phyloP scores from a whole-genome alignment of 306 rosid species.

The Rubus idaeus region DNA sequence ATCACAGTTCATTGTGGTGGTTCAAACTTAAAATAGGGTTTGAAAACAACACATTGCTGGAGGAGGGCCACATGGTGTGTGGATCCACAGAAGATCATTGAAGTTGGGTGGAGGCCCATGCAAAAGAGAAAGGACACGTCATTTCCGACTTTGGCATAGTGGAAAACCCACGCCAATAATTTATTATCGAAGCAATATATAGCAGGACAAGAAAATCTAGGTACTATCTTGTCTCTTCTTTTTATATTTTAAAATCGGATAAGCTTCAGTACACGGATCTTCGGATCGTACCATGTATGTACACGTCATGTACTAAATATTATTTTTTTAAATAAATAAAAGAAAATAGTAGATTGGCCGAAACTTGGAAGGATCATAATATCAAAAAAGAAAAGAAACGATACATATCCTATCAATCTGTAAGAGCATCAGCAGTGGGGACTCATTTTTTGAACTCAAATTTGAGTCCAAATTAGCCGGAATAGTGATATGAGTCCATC shows the following conservation, averaged over 20 bases:
- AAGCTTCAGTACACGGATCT: no score
- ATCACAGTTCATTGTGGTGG: neutral
- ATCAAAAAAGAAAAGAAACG: no score
- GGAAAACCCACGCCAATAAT: constrained; percentile 39
- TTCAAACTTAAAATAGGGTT: neutral
- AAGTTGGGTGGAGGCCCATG: constrained; percentile 35
- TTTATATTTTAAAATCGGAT: neutral
- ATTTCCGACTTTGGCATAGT: constrained; percentile 41
- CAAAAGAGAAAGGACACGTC: constrained; percentile 35
- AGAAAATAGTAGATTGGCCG: no score
- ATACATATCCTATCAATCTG: no score
- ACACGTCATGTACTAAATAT: no score
- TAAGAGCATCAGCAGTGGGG: no score
- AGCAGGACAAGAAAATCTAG: neutral
- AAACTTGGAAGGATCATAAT: no score
- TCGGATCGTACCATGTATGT: no score
- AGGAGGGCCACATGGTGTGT: constrained; percentile 29
- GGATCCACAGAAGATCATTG: constrained; percentile 27
- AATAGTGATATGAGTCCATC: no score
- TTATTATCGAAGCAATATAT: neutral
- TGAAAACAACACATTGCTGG: constrained; percentile 25
- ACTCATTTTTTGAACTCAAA: no score
- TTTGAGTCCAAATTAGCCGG: no score
- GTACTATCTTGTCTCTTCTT: neutral
- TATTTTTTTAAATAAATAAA: no score